Base-by-base conservation (phyloP, 1,284 basidiomycete genomes). In the Ustilago shanxiensis region DNA sequence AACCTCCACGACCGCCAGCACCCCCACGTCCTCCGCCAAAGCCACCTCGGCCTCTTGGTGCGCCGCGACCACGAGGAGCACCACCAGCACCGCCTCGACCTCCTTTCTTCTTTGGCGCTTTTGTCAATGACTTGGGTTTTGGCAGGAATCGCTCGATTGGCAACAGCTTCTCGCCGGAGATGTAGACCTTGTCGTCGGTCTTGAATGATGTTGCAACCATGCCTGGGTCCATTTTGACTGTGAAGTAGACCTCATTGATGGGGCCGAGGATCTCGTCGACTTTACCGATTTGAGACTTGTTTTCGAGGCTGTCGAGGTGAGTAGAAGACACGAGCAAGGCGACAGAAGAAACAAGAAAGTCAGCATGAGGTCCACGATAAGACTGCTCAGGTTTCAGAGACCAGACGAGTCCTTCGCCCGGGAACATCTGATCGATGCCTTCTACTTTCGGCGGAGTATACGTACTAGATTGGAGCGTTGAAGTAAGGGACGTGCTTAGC, bases 191-290 rank as follows among this genome's bases (percentile, higher is more conserved):
- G 88, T 99, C 97, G 59, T 96, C 95, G 84, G 93, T 93, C 88
- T 97, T 94, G 89, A 99, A 99, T 84, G 93, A 95, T 72, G 89
- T 91, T 14, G 97, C 96, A 56, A 96, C 91, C 92, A 99, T 95
- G 52, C 97, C 97, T 60, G 93, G 91, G 49, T 93, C 91, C 93
- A 98, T 98, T 88, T 99, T 99, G 80, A 99, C 90, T 5, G 95
- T 98, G 85, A 99, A 99, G 88, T 92, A 98, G 66, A 99, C 95
- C 87, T 99, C 95, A 87, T 99, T 99, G 87, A 99, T 96, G 11
- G 97, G 97, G 0, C 95, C 95, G 18, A 98, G 89, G 76, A 98
- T 97, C 87, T 98, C 95, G 87, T 98, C 95, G 41, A 98, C 93
- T 87, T 95, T 96, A 76, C 95, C 95, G 76, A 98, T 94, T 72